Conservation (phyloP, 768 basidiomycete species). For the Suillus sp. region DNA sequence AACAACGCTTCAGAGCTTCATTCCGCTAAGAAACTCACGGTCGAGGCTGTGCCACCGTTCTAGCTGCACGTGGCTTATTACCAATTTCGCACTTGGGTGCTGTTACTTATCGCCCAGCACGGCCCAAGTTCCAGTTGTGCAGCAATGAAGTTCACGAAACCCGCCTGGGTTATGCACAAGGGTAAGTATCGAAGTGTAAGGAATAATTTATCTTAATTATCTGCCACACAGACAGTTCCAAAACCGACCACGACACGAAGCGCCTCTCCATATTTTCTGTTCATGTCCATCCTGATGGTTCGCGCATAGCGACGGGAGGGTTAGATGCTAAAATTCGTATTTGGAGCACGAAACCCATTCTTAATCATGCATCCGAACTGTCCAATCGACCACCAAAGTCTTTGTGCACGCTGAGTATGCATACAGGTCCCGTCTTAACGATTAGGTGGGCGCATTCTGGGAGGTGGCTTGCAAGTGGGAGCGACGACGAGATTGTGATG, state of each 20-base stretch:
- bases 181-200: slow-evolving; percentile 36
- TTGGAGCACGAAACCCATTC: slow-evolving; percentile 95
- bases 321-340: slow-evolving; percentile 95
- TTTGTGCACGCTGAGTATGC: slow-evolving; percentile 89
- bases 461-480: slow-evolving; percentile 91
- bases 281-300: slow-evolving; percentile 94
- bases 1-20: too few species aligned
- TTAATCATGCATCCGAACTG: slow-evolving; percentile 68
- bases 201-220: not conserved
- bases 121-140: not conserved
- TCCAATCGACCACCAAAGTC: slow-evolving; percentile 80
- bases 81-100: not conserved
- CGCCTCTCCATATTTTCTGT: slow-evolving; percentile 88
- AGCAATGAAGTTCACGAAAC: slow-evolving; percentile 84
- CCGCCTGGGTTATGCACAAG: slow-evolving; percentile 84
- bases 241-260: slow-evolving; percentile 61
- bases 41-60: too few species aligned
- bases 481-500: slow-evolving; percentile 95
- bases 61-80: slow-evolving; percentile 3
- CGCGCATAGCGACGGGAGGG: slow-evolving; percentile 95
- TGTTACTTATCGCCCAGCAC: not conserved
- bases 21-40: too few species aligned
- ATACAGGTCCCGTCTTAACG: slow-evolving; percentile 89
- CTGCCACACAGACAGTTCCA: slow-evolving; percentile 42
- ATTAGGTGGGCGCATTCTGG: slow-evolving; percentile 96